A percentile compares a stretch with the other conserved stretches of the same genome.
These are phyloP conservation scores for Penstemon eatonii DNA, from an alignment of 257 asterid genomes.

Conservation along the genomic window DNA sequence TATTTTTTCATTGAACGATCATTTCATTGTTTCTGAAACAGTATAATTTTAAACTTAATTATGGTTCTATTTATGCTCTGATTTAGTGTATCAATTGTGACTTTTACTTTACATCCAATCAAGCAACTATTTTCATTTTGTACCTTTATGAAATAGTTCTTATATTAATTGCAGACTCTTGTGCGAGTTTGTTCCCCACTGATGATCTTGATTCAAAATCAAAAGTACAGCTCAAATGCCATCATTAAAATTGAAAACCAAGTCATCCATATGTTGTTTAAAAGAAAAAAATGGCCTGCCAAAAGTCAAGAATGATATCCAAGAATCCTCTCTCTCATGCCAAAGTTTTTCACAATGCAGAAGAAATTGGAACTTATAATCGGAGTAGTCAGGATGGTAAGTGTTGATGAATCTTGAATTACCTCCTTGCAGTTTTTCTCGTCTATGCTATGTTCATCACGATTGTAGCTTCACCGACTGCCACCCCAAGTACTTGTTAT, in stretches of 20 bases:
- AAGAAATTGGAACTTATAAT: conserved; percentile 31
- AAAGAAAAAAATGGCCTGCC: conserved; percentile 51
- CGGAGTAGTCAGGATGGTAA: conserved; percentile 44
- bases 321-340: conserved; percentile 46
- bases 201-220: conserved; percentile 34
- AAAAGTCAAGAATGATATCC: conserved; percentile 47
- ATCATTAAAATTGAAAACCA: conserved; percentile 57
- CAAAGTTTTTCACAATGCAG: conserved; percentile 37
- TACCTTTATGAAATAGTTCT: not conserved
- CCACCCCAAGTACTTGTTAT: not conserved
- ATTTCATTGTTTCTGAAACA: not conserved
- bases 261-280: conserved; percentile 39
- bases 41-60: not conserved
- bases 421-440: not conserved
- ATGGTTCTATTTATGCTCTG: not conserved
- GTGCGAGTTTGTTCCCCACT: conserved; percentile 28
- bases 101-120: not conserved
- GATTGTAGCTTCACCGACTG: not conserved
- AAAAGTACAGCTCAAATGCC: conserved; percentile 51
- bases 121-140: not conserved
- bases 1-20: not conserved
- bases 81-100: not conserved
- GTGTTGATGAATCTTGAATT: conserved; percentile 11
- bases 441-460: not conserved
- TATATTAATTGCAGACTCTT: conserved; percentile 17